phyloP scores from a whole-genome alignment of 495 filamentous ascomycete genomes.

The Penicillium mononematosum region DNA sequence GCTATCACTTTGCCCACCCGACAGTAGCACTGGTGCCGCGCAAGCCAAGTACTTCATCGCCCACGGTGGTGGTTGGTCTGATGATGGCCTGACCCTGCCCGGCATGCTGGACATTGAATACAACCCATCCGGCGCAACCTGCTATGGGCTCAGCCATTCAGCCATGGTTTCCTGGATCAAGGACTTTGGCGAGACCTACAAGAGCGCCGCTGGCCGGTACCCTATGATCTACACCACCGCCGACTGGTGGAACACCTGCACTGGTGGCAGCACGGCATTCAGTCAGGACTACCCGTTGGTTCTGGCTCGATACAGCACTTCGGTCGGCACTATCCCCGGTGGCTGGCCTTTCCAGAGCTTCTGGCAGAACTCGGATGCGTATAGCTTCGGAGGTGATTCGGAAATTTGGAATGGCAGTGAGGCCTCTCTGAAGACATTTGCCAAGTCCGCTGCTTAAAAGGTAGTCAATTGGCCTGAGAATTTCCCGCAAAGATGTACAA shows the following conservation, averaged over 20 bases:
- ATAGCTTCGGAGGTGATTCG: conserved; percentile 33
- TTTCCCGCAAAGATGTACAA: background rate
- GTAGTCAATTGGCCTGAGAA: background rate
- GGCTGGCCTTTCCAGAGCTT: conserved; percentile 61
- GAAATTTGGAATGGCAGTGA: conserved; percentile 31
- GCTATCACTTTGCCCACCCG: conserved; percentile 63
- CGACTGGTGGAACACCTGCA: conserved; percentile 63
- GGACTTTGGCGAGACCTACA: conserved; percentile 58
- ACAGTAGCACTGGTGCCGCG: conserved; percentile 44
- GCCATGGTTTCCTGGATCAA: conserved; percentile 62
- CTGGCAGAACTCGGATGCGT: conserved; percentile 51
- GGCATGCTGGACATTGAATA: conserved; percentile 68
- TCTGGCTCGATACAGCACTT: conserved; percentile 53
- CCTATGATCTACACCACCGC: conserved; percentile 62
- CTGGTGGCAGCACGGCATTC: conserved; percentile 56
- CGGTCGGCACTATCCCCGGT: conserved; percentile 53
- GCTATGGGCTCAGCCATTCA: conserved; percentile 51
- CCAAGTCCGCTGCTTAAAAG: conserved; percentile 11
- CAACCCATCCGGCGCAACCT: conserved; percentile 43
- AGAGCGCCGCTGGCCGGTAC: conserved; percentile 49
- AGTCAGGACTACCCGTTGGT: conserved; percentile 52
- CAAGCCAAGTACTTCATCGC: conserved; percentile 61
- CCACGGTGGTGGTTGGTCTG: conserved; percentile 62
- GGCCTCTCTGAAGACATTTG: conserved; percentile 19
- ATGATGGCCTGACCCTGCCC: conserved; percentile 61